Conservation (phyloP, 495 filamentous ascomycete species). For the Cairneyella variabilis region DNA sequence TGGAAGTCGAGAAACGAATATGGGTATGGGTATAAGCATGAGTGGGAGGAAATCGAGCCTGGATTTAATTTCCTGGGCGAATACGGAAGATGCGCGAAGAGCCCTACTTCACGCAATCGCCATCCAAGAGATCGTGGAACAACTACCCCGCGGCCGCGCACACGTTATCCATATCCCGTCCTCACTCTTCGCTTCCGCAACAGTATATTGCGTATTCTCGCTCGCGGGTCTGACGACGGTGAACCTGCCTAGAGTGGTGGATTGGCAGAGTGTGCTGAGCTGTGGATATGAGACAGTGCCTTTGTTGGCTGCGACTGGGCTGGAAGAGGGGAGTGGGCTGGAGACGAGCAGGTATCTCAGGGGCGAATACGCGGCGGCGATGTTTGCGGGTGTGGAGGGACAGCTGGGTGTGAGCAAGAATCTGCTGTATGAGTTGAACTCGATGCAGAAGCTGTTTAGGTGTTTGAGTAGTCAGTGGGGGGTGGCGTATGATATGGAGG, state of each 20-base stretch:
- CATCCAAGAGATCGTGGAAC: conserved; percentile 49
- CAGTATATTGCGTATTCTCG: conserved; percentile 40
- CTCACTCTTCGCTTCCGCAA: conserved; percentile 42
- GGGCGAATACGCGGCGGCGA: no score
- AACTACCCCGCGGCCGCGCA: conserved; percentile 41
- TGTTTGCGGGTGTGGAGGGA: conserved; percentile 21
- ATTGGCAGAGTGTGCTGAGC: conserved; percentile 41
- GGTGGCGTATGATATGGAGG: conserved; percentile 47
- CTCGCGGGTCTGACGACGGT: conserved; percentile 37
- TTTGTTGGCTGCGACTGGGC: conserved; percentile 27
- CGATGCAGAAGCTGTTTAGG: conserved; percentile 46
- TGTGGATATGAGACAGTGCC: conserved; percentile 35
- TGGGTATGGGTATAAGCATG: no score
- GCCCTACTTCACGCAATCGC: conserved; percentile 44
- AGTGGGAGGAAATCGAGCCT: no score
- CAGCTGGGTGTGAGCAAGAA: conserved; percentile 32
- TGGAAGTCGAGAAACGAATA: no score
- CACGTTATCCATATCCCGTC: conserved; percentile 46
- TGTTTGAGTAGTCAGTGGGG: conserved; percentile 46
- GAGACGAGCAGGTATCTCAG: conserved; percentile 40
- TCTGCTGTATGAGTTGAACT: conserved; percentile 46
- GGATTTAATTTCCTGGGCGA: no score
- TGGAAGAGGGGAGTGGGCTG: conserved; percentile 16
- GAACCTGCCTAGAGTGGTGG: conserved; percentile 36
- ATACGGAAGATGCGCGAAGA: conserved; percentile 38